These are phyloP conservation scores for Chrysoporthe puriensis DNA, from an alignment of 2,329 filamentous ascomycete species.

Conservation along the genomic window DNA sequence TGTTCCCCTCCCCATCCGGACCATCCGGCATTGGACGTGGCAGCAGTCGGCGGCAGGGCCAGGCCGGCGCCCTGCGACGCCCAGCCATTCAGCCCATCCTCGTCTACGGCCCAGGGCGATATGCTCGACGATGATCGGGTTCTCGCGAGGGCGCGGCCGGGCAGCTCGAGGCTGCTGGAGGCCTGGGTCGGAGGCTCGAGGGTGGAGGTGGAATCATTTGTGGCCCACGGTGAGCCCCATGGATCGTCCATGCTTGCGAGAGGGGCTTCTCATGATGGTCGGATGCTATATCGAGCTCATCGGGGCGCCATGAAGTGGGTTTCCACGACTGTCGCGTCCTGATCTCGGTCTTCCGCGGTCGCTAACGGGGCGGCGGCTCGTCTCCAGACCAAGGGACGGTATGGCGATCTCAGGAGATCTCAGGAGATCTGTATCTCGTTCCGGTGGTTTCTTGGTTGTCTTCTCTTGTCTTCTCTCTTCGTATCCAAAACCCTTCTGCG, in stretches of 20 bases:
- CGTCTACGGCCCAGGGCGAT: slow-evolving; percentile 48
- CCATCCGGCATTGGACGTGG: slow-evolving; percentile 36
- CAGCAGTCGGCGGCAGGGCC: slow-evolving; percentile 31
- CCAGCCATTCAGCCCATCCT: slow-evolving; percentile 46
- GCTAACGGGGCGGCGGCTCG: background rate
- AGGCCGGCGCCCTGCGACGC: slow-evolving; percentile 36
- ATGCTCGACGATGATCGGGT: slow-evolving; percentile 35
- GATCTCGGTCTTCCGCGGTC: slow-evolving; percentile 6
- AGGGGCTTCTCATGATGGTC: slow-evolving; percentile 29
- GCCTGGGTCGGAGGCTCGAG: slow-evolving; percentile 48
- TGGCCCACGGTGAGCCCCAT: slow-evolving; percentile 65
- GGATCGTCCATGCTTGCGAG: slow-evolving; percentile 62
- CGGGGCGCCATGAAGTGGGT: slow-evolving; percentile 21
- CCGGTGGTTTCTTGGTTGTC: background rate
- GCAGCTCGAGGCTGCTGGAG: slow-evolving; percentile 39
- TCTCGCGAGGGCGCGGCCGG: slow-evolving; percentile 37
- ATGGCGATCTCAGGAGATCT: background rate
- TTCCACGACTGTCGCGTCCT: slow-evolving; percentile 13
- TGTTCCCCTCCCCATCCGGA: slow-evolving; percentile 35
- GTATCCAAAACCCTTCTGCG: slow-evolving; percentile 13
- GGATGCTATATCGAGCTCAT: slow-evolving; percentile 23
- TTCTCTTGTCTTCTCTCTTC: background rate
- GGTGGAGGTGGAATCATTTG: slow-evolving; percentile 32
- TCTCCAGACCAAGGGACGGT: background rate
- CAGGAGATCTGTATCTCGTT: background rate